Evolutionary conservation across 75 land plant genomes (phyloP).

Genomic region (Ceratopteris richardii): DNA sequence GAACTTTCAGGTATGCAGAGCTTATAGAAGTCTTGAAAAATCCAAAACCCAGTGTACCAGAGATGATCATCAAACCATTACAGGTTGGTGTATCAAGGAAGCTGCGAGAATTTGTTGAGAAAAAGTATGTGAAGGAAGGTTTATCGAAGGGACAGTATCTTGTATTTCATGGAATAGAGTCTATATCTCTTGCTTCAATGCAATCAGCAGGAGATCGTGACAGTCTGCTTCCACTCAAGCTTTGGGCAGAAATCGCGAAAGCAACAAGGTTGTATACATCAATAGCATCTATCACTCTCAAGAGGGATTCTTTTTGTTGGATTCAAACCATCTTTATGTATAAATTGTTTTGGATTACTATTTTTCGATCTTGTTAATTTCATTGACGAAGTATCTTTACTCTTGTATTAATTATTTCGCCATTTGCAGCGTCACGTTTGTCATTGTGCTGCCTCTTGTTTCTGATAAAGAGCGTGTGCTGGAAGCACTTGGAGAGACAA

Average conservation of each 20-base stretch:
- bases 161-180: constrained; percentile 79
- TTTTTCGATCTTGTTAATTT: not conserved
- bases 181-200: constrained; percentile 75
- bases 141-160: constrained; percentile 54
- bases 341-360: not conserved
- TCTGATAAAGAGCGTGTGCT: constrained; percentile 44
- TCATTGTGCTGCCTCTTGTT: constrained; percentile 70
- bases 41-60: constrained; percentile 41
- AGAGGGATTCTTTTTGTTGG: not conserved
- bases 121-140: constrained; percentile 49
- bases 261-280: constrained; percentile 36
- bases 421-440: constrained; percentile 3
- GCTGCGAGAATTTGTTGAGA: constrained; percentile 45
- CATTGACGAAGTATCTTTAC: not conserved
- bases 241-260: constrained; percentile 60
- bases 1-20: constrained; percentile 50
- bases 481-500: constrained; percentile 49
- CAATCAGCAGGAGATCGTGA: constrained; percentile 73
- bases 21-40: constrained; percentile 60
- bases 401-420: not conserved
- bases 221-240: constrained; percentile 64
- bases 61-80: constrained; percentile 49
- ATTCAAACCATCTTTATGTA: not conserved
- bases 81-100: constrained; percentile 60
- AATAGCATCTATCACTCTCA: not conserved